Base-by-base conservation (phyloP, 2,329 filamentous ascomycete genomes). In the Colletotrichum euphorbiae region DNA sequence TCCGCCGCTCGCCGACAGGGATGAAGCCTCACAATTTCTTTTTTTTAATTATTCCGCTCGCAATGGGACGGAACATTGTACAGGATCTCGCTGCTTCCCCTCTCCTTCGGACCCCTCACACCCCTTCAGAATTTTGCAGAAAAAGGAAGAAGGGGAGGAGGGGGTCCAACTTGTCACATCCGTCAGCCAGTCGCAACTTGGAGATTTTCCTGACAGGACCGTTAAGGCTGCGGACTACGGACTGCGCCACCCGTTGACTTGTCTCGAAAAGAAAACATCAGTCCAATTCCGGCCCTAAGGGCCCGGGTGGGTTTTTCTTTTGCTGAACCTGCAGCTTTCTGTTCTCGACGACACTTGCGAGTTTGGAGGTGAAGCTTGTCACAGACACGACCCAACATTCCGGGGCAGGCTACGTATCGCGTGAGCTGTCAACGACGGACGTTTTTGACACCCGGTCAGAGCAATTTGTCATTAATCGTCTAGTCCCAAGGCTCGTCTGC, bases 161-260 rank as follows among this genome's bases (percentile, higher is more conserved):
- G 40, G 59, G 64, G 36, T 28, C 19, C 45, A 50, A 64, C 65
- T 59, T 60, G 65, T 65, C 65, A 68, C 65, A 68, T 65, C 61
- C 56, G 65, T 50, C 61, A 68, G 61, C 65, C 65, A 68, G 65
- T 68, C 65, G 65, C 65, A 68, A 59, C 62, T 65, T 48, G 46
- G 48, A 38, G 40, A 50, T 40, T 67, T 36, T 54, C 31, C 62
- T 68, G 65, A 50, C 65, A 68, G 52, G 50, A 45, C 54, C 65
- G 65, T 68, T 68, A 38, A 40, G n/a, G 11, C 13, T 19, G 48
- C 48, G 64, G 59, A 46, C 31, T 62, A 50, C 61, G 17, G 54
- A 68, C 46, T 55, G 54, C 65, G 61, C 65, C 65, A 68, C 61
- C 61, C 48, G 45, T 33, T 50, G 65, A 65, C 61, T 28, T 55